Evolutionary conservation across 768 basidiomycete genomes (phyloP).

Genomic region (Epithele typhae): DNA sequence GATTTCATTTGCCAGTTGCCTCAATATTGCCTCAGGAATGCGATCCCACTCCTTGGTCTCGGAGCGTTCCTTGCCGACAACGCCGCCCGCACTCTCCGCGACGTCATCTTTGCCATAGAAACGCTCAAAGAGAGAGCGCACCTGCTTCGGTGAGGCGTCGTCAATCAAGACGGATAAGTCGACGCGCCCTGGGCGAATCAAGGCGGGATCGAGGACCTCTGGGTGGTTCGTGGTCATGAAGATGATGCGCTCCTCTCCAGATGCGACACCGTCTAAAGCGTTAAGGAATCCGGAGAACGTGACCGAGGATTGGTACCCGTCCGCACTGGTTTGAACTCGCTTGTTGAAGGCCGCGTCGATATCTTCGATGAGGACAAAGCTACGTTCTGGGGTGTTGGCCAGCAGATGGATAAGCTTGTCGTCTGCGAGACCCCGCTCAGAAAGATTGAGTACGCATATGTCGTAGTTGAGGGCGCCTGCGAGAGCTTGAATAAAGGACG

Average conservation of each 20-base stretch:
- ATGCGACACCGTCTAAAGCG: slow-evolving; percentile 95
- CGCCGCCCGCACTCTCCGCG: slow-evolving; percentile 29
- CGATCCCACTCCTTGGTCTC: slow-evolving; percentile 22
- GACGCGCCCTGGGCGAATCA: slow-evolving; percentile 94
- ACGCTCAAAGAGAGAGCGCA: slow-evolving; percentile 66
- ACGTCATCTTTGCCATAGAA: slow-evolving; percentile 60
- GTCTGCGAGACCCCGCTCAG: slow-evolving; percentile 92
- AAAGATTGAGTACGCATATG: slow-evolving; percentile 92
- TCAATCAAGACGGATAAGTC: slow-evolving; percentile 82
- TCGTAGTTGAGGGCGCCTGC: slow-evolving; percentile 92
- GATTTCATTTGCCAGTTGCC: slow-evolving; percentile 48
- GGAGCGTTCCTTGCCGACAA: slow-evolving; percentile 7
- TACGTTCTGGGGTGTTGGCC: slow-evolving; percentile 89
- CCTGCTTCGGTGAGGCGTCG: slow-evolving; percentile 83
- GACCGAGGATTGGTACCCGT: slow-evolving; percentile 93
- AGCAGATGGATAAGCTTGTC: slow-evolving; percentile 94
- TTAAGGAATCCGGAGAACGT: slow-evolving; percentile 98
- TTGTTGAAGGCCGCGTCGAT: slow-evolving; percentile 97
- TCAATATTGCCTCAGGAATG: slow-evolving; percentile 35
- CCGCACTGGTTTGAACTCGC: slow-evolving; percentile 84
- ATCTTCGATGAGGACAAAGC: slow-evolving; percentile 95
- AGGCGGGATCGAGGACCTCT: slow-evolving; percentile 83
- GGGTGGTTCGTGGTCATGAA: slow-evolving; percentile 99
- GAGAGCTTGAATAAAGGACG: slow-evolving; percentile 96
- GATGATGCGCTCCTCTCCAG: slow-evolving; percentile 95